phyloP scores from a whole-genome alignment of 2,329 filamentous ascomycete species.

The Colletotrichum abscissum region DNA sequence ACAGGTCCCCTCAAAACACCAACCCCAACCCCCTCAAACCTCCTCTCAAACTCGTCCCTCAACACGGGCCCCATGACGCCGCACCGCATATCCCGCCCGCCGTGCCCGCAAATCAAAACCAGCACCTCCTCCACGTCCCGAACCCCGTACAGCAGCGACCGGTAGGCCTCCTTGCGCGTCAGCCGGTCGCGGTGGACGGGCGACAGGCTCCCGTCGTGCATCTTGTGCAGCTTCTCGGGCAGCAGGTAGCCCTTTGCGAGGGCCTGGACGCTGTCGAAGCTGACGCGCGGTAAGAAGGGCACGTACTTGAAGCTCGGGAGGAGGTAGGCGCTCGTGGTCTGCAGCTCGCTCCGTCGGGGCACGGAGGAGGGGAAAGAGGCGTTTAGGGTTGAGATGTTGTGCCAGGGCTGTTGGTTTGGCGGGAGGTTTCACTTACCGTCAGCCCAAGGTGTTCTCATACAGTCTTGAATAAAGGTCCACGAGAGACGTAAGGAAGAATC shows the following conservation, averaged over 20 bases:
- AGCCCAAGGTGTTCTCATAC: slow-evolving; percentile 37
- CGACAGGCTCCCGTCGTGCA: slow-evolving; percentile 67
- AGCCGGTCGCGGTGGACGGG: slow-evolving; percentile 66
- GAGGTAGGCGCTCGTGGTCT: slow-evolving; percentile 76
- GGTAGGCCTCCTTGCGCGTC: slow-evolving; percentile 63
- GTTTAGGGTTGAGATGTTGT: slow-evolving; percentile 82
- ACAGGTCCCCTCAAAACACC: slow-evolving; percentile 60
- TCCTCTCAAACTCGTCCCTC: slow-evolving; percentile 73
- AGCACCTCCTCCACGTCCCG: slow-evolving; percentile 73
- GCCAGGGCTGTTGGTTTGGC: slow-evolving; percentile 75
- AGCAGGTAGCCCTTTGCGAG: slow-evolving; percentile 75
- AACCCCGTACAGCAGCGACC: slow-evolving; percentile 64
- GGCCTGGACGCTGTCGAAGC: slow-evolving; percentile 64
- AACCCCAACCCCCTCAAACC: slow-evolving; percentile 63
- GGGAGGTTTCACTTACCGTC: slow-evolving; percentile 43
- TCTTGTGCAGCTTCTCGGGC: slow-evolving; percentile 69
- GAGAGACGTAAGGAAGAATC: no score
- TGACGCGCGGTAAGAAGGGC: slow-evolving; percentile 73
- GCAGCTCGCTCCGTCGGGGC: slow-evolving; percentile 55
- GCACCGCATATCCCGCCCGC: slow-evolving; percentile 83
- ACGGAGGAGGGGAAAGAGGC: slow-evolving; percentile 75
- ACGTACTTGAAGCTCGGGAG: slow-evolving; percentile 88
- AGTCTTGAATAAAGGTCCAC: neutral
- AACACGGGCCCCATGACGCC: slow-evolving; percentile 83
- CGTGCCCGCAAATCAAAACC: slow-evolving; percentile 92